Conservation (phyloP, 2,329 filamentous ascomycete genomes). For the Botrytis hyacinthi region DNA sequence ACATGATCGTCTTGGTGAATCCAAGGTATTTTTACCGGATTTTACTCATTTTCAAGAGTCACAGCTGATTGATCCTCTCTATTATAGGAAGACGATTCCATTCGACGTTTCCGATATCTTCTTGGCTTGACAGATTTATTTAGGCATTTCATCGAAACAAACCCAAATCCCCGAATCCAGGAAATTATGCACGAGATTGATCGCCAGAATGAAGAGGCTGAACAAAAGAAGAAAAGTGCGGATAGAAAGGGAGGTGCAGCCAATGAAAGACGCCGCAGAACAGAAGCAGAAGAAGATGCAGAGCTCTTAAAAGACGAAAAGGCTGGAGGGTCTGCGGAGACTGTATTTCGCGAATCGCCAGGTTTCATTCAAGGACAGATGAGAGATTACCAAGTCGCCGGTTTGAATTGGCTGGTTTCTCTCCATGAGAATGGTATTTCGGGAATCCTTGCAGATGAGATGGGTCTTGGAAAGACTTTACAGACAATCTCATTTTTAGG, state of each 20-base stretch:
- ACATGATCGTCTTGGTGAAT: conserved; percentile 86
- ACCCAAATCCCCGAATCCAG: conserved; percentile 90
- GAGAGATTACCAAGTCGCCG: conserved; percentile 95
- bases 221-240: conserved; percentile 68
- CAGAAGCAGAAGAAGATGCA: conserved; percentile 96
- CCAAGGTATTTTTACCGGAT: conserved; percentile 61
- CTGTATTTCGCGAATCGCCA: conserved; percentile 90
- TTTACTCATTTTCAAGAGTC: neutral
- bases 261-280: conserved; percentile 76
- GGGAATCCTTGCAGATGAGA: conserved; percentile 95
- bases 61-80: neutral
- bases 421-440: conserved; percentile 98
- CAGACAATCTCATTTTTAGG: conserved; percentile 97
- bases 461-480: conserved; percentile 96
- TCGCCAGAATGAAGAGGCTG: conserved; percentile 77
- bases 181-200: conserved; percentile 95
- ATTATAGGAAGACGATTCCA: conserved; percentile 83
- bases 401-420: conserved; percentile 96
- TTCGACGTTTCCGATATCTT: conserved; percentile 90
- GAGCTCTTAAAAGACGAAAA: conserved; percentile 87
- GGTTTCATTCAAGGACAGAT: conserved; percentile 81
- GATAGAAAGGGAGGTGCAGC: conserved; percentile 81
- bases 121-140: conserved; percentile 94
- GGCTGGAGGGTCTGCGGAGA: conserved; percentile 79
- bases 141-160: conserved; percentile 97